phyloP scores from a whole-genome alignment of 768 basidiomycete genomes.

The Saitozyma podzolica region DNA sequence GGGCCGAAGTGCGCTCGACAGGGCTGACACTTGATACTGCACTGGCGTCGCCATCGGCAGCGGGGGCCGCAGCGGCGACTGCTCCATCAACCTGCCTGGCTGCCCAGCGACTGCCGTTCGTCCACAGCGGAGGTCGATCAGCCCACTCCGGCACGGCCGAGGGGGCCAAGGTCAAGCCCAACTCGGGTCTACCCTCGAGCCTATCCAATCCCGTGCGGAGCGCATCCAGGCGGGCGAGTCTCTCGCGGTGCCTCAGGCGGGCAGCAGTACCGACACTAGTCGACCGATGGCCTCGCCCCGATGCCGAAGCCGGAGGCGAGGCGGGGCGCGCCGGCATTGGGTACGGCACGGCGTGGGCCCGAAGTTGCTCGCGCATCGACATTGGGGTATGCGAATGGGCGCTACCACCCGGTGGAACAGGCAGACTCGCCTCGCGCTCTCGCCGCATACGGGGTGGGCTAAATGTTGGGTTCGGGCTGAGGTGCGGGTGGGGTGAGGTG shows the following conservation, averaged over 20 bases:
- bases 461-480: not conserved
- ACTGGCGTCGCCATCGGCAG: not conserved
- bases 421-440: not conserved
- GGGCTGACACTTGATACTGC: no score
- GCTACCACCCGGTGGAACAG: not conserved
- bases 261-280: not conserved
- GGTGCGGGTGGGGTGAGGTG: not conserved
- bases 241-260: not conserved
- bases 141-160: not conserved
- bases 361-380: no score
- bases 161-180: not conserved
- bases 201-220: not conserved
- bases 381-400: no score
- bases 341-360: not conserved
- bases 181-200: not conserved
- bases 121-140: not conserved
- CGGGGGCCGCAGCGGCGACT: not conserved
- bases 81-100: not conserved
- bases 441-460: not conserved
- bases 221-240: constrained; percentile 10
- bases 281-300: not conserved
- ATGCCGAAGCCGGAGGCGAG: not conserved
- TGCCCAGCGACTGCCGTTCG: not conserved
- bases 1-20: not conserved
- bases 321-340: not conserved